Base-by-base conservation (phyloP, 2,329 filamentous ascomycete genomes). In the Calycina marina region DNA sequence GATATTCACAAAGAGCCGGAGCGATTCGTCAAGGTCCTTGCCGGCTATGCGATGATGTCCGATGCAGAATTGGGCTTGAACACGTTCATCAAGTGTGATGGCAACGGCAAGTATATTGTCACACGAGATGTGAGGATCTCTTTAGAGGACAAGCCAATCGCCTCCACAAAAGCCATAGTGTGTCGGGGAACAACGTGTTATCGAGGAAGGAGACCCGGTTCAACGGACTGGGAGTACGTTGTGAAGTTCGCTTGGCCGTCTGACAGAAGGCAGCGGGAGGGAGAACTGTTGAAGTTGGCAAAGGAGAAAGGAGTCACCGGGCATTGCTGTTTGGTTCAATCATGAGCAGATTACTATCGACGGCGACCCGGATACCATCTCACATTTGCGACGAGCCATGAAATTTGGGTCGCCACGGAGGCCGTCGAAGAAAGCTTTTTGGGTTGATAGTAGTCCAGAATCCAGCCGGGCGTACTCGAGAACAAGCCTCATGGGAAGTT, bases 241-340 rank as follows among this genome's bases (percentile, higher is more conserved):
- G 43, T 47, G 10, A 55, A 55, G 38, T 54, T 55, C 36, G 45
- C 46, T 26, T 54, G 43, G 48, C 40, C 37, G 17, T 53, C 43
- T 25, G 42, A 52, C 22, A 49, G 47, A 44, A 44, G 42, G 34
- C 24, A 34, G 24, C 30, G 39, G 5, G 50, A 54, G 34, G 37
- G 35, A 26, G 38, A 52, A 17, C 37, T 46, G 18, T 45, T 54
- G 22, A 46, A 47, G 24, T 35, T 44, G 32, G 40, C 38, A 2
- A 42, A 39, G 25, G 33, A 49, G 31, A 48, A 30, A 35, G 45
- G 40, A 34, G 43, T 53, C 14, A 41, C 43, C n/a, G 16, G 43
- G 48, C 17, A 39, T 54, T 41, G 40, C 49, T 30, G 36, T 33
- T 14, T 41, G 48, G 25, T 40, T 51, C 34, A 37, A 46, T 40